Conservation (phyloP, 2,329 filamentous ascomycete species). For the Whalleya microplaca region DNA sequence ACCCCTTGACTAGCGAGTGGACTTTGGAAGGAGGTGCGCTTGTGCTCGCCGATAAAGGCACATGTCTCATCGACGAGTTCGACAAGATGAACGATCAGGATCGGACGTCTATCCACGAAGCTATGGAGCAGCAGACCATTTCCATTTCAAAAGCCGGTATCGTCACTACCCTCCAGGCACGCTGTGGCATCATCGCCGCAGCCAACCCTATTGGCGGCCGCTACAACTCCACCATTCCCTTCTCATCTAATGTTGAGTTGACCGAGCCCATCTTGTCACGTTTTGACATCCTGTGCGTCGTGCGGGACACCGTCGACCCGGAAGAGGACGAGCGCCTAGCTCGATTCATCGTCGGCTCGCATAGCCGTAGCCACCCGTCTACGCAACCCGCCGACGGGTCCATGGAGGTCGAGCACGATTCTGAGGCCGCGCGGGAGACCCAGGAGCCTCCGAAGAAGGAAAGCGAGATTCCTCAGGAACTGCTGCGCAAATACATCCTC, state of each 20-base stretch:
- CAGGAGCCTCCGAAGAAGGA: conserved; percentile 44
- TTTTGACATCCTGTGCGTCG: conserved; percentile 96
- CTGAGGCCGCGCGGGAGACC: conserved; percentile 41
- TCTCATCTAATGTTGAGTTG: conserved; percentile 93
- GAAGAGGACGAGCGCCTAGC: conserved; percentile 90
- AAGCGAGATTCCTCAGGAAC: conserved; percentile 84
- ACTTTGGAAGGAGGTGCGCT: conserved; percentile 94
- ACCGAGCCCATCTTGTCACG: conserved; percentile 97
- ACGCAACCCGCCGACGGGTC: conserved; percentile 54
- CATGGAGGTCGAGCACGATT: conserved; percentile 67
- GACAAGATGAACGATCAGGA: conserved; percentile 99
- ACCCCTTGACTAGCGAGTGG: conserved; percentile 96
- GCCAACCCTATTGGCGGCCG: conserved; percentile 95
- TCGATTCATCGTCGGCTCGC: conserved; percentile 91
- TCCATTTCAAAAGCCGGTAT: conserved; percentile 99
- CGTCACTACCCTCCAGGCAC: conserved; percentile 93
- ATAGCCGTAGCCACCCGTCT: conserved; percentile 79
- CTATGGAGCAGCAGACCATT: conserved; percentile 99
- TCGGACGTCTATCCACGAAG: conserved; percentile 96
- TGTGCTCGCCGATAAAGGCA: conserved; percentile 92
- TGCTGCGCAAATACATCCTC: conserved; percentile 94
- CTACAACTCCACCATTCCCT: conserved; percentile 95
- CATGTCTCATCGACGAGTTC: conserved; percentile 96
- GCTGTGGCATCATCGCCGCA: conserved; percentile 94
- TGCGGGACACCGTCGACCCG: conserved; percentile 93